Base-by-base conservation (phyloP, 345 rosid species). In the Barbarea vulgaris region DNA sequence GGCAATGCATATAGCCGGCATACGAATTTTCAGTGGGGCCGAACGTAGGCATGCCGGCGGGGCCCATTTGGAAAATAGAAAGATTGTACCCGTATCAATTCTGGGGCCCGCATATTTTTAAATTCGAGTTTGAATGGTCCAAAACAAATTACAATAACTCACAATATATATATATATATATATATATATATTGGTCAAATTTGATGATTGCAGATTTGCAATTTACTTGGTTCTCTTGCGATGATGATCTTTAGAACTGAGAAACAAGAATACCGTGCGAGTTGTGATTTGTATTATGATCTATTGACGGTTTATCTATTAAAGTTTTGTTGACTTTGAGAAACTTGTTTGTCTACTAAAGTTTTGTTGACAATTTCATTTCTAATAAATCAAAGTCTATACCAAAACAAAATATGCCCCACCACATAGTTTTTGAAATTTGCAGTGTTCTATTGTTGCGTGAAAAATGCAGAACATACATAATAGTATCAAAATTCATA, bases 111-210 rank as follows among this genome's bases (percentile, higher is more conserved):
- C 33, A 8, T 61, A 50, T 44, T 44, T 64, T 42, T 61, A 12
- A 15, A 14, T 76, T 46, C 33, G 58, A 46, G 75, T 70, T 77
- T 77, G 71, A 77, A 74, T 64, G 63, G 70, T 73, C 77, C 70
- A 63, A 58, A 39, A 47, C 42, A 10, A 19, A 36, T 1, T 37
- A 37, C 9, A 25, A 53, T 53, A 12, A 52, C 17, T 52, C 57
- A 4, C 44, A 27, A 63, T 58, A 10, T n/a, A n/a, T 44, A 3
- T 27, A 27, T 18, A 18, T 24, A 24, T 24, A 24, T 24, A 63
- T 31, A 11, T 17, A n/a, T 46, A 4, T 28, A 27, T 18, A 18
- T 21, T 50, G 30, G 55, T 56, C 42, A 56, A 41, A 69, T 41
- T 52, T 19, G 34, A 73, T 54, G 18, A 31, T 73, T 64, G 50